Evolutionary conservation across 306 rosid species (phyloP).

Genomic region (Sphenostylis stenocarpa): DNA sequence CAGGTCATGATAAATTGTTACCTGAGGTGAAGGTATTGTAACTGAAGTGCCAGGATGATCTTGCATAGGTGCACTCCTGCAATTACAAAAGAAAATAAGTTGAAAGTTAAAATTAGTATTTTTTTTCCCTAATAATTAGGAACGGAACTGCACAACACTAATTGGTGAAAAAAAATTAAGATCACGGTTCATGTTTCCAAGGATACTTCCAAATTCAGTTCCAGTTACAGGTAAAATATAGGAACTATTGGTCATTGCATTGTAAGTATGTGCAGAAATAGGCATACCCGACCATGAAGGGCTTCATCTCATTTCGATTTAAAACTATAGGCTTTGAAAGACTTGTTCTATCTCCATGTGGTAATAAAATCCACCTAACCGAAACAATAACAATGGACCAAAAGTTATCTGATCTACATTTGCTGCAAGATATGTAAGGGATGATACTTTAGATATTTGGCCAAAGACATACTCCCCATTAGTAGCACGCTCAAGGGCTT

Average conservation of each 20-base stretch:
- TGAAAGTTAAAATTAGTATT: neutral
- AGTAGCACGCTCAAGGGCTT: conserved; percentile 77
- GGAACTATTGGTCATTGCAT: neutral
- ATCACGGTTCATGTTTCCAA: neutral
- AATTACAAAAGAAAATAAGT: conserved; percentile 5
- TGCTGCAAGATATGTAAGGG: neutral
- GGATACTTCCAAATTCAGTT: neutral
- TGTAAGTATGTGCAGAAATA: neutral
- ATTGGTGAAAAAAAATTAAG: neutral
- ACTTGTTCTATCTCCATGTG: conserved; percentile 50
- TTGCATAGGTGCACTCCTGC: conserved; percentile 46
- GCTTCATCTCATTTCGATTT: conserved; percentile 51
- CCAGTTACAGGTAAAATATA: neutral
- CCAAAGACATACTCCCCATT: conserved; percentile 67
- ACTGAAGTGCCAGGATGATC: conserved; percentile 47
- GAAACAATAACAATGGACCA: conserved; percentile 5
- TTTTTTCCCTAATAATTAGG: neutral
- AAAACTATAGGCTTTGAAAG: conserved; percentile 52
- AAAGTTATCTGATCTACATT: neutral
- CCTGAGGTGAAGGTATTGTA: conserved; percentile 63
- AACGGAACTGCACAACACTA: neutral
- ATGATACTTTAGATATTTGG: conserved; percentile 13
- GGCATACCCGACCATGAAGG: conserved; percentile 68
- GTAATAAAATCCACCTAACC: conserved; percentile 70
- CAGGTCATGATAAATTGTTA: conserved; percentile 24